Evolutionary conservation across 2,329 filamentous ascomycete species (phyloP).

Genomic region (Cercospora zeae-maydis): DNA sequence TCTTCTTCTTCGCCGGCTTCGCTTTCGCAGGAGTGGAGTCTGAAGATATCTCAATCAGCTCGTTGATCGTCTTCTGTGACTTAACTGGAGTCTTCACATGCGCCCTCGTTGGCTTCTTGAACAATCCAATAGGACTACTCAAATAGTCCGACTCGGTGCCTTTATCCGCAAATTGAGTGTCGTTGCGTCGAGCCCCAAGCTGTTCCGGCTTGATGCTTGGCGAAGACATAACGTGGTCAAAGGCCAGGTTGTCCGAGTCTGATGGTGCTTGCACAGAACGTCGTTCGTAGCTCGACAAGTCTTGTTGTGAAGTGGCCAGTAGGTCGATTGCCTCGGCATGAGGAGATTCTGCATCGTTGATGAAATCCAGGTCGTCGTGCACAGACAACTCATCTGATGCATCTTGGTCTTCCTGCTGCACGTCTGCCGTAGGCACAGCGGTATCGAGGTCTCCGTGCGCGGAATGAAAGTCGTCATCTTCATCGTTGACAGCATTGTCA

Average conservation of each 20-base stretch:
- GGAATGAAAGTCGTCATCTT: slow-evolving; percentile 22
- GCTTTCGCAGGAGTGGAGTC: slow-evolving; percentile 15
- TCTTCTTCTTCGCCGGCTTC: background rate
- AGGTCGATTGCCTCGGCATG: background rate
- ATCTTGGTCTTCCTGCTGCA: slow-evolving; percentile 10
- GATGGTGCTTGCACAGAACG: background rate
- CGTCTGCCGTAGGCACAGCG: background rate
- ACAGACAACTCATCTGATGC: slow-evolving; percentile 15
- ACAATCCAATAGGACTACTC: background rate
- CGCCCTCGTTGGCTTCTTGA: background rate
- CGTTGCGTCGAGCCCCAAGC: background rate
- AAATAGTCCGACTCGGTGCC: slow-evolving; percentile 7
- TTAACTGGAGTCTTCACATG: slow-evolving; percentile 9
- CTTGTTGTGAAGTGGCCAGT: background rate
- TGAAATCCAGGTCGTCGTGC: slow-evolving; percentile 10
- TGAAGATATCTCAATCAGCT: slow-evolving; percentile 21
- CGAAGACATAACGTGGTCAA: background rate
- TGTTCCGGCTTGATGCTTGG: background rate
- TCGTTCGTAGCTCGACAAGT: background rate
- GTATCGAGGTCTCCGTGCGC: slow-evolving; percentile 11
- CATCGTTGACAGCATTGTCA: slow-evolving; percentile 14
- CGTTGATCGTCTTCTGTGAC: background rate
- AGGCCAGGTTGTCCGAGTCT: background rate
- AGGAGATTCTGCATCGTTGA: slow-evolving; percentile 3
- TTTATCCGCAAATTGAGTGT: background rate